Evolutionary conservation across 2,329 filamentous ascomycete genomes (phyloP).

Genomic region (Albifimbria verrucaria): DNA sequence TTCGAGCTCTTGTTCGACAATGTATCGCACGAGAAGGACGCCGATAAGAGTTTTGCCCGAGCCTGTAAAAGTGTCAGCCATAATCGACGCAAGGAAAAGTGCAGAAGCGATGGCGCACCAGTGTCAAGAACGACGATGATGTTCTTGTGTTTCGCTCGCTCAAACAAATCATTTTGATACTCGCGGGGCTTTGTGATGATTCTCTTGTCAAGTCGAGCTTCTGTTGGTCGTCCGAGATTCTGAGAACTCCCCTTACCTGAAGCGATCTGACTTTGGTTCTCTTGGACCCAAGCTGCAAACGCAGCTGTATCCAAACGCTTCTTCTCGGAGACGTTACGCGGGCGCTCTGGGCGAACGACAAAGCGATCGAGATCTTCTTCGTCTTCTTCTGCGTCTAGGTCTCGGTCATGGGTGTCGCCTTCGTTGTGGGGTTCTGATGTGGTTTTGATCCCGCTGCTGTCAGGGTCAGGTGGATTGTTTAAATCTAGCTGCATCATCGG

Average conservation of each 20-base stretch:
- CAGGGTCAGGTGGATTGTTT: no score
- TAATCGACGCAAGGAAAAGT: fast-evolving
- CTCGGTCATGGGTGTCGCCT: no score
- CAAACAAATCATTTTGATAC: conserved; percentile 90
- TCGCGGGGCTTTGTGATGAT: conserved; percentile 79
- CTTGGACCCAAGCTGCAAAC: conserved; percentile 42
- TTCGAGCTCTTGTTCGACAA: conserved; percentile 74
- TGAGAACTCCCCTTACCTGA: conserved; percentile 10
- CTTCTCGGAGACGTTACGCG: conserved; percentile 39
- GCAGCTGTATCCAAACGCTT: conserved; percentile 47
- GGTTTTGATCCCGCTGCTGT: no score
- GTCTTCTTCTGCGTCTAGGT: conserved; percentile 5
- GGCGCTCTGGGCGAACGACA: conserved; percentile 24
- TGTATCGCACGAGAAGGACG: conserved; percentile 74
- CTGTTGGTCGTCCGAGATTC: no score
- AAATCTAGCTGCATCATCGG: no score
- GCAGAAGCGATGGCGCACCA: conserved; percentile 41
- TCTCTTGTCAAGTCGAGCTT: conserved; percentile 27
- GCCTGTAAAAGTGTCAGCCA: conserved; percentile 43
- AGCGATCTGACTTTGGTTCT: conserved; percentile 34
- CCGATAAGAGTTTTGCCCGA: conserved; percentile 97
- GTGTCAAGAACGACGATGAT: conserved; percentile 92
- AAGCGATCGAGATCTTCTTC: conserved; percentile 22
- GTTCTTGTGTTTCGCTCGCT: conserved; percentile 79
- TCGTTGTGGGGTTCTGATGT: no score